Evolutionary conservation across 2,329 filamentous ascomycete genomes (phyloP).

Genomic region (Ophiocordyceps polyrhachis-furcata): DNA sequence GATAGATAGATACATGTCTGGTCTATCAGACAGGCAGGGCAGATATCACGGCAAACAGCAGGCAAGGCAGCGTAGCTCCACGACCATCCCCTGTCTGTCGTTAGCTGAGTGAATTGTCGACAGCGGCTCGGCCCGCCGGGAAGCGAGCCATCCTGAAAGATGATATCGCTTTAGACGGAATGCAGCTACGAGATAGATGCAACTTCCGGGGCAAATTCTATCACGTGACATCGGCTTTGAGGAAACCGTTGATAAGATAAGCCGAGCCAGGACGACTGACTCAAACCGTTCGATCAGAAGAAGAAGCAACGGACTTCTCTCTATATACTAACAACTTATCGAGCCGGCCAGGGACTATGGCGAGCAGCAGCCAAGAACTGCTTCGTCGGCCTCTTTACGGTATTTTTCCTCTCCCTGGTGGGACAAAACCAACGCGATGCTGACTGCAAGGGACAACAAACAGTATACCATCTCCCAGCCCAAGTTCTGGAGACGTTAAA

Average conservation of each 20-base stretch:
- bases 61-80: neutral
- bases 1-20: no score
- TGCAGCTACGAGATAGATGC: neutral
- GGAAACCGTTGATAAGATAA: neutral
- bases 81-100: neutral
- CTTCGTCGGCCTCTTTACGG: conserved; percentile 33
- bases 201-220: neutral
- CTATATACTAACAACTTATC: neutral
- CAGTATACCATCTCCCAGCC: conserved; percentile 67
- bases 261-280: neutral
- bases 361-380: conserved; percentile 19
- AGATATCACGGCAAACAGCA: no score
- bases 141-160: neutral
- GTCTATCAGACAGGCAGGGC: no score
- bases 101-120: neutral
- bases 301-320: neutral
- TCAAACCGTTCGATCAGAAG: neutral
- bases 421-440: neutral
- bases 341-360: conserved; percentile 3
- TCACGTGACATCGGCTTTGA: neutral
- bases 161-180: neutral
- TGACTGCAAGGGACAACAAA: conserved; percentile 14
- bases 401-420: conserved; percentile 7
- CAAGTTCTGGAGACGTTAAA: conserved; percentile 53
- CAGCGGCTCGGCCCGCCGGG: neutral